Base-by-base conservation (phyloP, 495 filamentous ascomycete species). In the Xeromyces bisporus region DNA sequence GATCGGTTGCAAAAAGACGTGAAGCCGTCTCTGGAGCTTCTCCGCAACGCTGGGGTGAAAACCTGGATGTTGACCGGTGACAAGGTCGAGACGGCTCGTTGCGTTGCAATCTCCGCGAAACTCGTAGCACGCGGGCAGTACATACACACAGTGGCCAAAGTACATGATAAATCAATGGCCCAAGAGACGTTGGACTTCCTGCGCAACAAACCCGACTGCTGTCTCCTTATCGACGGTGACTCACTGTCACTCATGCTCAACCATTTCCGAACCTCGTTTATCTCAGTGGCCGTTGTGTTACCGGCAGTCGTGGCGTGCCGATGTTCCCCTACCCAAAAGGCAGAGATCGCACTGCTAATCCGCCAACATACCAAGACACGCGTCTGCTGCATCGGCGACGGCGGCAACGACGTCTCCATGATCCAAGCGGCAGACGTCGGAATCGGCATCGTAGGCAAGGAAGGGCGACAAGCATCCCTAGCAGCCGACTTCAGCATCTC, bases 31-130 rank as follows among this genome's bases (percentile, higher is more conserved):
- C 67, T 99, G 5, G 91, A 99, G 46, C 66, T 96, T 9, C 73
- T 99, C 26, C 80, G 91, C 36, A 96, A 99, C 48, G 91, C 91
- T 6, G 91, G 91, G n/a, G 82, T 99, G 48, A 94, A 93, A 56
- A 93, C 96, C 33, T 99, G 91, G 91, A 99, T 99, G 91, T 61
- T 99, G 43, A 99, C 91, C 0, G 91, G 91, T 18, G 91, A 99
- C 62, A 99, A 99, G 54, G 83, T 94, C 1, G 91, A 99, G 53
- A 99, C 91, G 16, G 91, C 91, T 8, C 75, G 87, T 18, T 99
- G 91, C 53, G 87, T 99, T 6, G 91, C 91, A 10, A 81, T 99
- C 18, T 84, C 75, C 41, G 77, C 86, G 12, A 94, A 93, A 54
- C 63, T 99, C 13, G 87, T 99, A n/a, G 74, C 84, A 5, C 64